These are phyloP conservation scores for Ascobolus immersus DNA, from an alignment of 495 filamentous ascomycete species.

Conservation along the genomic window DNA sequence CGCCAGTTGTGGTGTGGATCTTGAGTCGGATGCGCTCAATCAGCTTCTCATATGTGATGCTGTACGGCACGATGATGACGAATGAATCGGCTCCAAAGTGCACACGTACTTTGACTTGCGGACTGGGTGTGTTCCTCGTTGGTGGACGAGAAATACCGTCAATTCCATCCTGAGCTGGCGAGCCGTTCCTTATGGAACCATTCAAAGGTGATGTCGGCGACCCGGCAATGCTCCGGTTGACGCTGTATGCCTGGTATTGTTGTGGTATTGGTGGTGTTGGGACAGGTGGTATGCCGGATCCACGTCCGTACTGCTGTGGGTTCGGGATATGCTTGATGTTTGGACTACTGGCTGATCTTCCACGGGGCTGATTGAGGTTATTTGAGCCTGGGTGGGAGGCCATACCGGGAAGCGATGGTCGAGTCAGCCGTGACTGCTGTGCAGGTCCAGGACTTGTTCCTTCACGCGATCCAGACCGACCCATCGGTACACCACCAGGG, in stretches of 20 bases:
- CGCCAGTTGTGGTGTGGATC: constrained; percentile 21
- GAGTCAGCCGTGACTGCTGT: constrained; percentile 34
- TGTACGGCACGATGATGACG: constrained; percentile 79
- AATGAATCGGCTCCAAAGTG: constrained; percentile 57
- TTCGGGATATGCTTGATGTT: constrained; percentile 23
- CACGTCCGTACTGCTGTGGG: constrained; percentile 12
- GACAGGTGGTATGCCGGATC: constrained; percentile 31
- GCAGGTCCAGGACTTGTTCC: constrained; percentile 17
- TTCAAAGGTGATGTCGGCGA: constrained; percentile 27
- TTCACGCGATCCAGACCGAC: constrained; percentile 53
- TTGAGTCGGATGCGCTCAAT: constrained; percentile 95
- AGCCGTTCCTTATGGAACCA: constrained; percentile 6
- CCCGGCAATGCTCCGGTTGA: constrained; percentile 42
- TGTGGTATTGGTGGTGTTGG: constrained; percentile 36
- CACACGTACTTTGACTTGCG: constrained; percentile 84
- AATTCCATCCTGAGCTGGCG: constrained; percentile 10
- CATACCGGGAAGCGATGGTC: constrained; percentile 65
- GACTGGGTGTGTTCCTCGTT: neutral
- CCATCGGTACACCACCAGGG: constrained; percentile 56
- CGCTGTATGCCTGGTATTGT: constrained; percentile 15
- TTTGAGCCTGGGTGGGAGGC: constrained; percentile 24
- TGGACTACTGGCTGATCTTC: constrained; percentile 35
- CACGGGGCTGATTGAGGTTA: constrained; percentile 27
- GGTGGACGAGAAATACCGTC: constrained; percentile 4
- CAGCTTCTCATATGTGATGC: constrained; percentile 74